Evolutionary conservation across 1,284 basidiomycete genomes (phyloP).

Genomic region (Leccinum brunneo-olivaceum): DNA sequence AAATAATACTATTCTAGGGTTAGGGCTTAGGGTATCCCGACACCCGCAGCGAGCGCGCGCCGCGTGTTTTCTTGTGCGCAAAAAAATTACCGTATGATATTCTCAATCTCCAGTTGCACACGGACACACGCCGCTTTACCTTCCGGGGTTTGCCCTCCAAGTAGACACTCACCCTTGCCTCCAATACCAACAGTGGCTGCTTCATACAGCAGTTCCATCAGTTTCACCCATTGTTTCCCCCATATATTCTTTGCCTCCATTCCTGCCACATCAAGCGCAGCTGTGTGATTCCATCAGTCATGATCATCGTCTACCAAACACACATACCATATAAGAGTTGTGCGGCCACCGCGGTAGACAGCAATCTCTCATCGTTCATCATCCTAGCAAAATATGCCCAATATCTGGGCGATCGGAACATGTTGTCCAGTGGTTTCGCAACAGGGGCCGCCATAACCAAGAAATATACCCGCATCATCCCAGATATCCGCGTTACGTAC

Average conservation of each 20-base stretch:
- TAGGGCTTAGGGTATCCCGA: constrained; percentile 26
- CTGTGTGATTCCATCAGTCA: constrained; percentile 31
- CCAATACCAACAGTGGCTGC: constrained; percentile 51
- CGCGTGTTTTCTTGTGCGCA: constrained; percentile 23
- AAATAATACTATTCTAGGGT: constrained; percentile 16
- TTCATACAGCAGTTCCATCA: constrained; percentile 61
- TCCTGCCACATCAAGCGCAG: constrained; percentile 71
- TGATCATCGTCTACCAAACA: constrained; percentile 12
- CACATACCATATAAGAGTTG: constrained; percentile 63
- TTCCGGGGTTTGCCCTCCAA: constrained; percentile 52
- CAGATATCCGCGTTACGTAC: constrained; percentile 71
- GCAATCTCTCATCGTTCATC: constrained; percentile 41
- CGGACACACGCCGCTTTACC: constrained; percentile 55
- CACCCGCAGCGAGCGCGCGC: constrained; percentile 8
- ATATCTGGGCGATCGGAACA: constrained; percentile 56
- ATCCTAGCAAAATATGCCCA: constrained; percentile 69
- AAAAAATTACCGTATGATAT: constrained; percentile 38
- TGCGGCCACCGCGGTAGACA: constrained; percentile 50
- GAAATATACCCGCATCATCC: constrained; percentile 87
- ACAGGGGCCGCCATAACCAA: constrained; percentile 55
- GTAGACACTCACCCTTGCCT: constrained; percentile 24
- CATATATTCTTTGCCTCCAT: constrained; percentile 54
- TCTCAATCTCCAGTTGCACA: constrained; percentile 60
- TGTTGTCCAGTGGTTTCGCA: constrained; percentile 37
- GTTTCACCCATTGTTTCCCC: constrained; percentile 76